A percentile compares a stretch with the other conserved stretches of the same genome.
These are phyloP conservation scores for Saccharomyces hybrid DNA, from an alignment of 1,139 yeast species.

Conservation along the genomic window DNA sequence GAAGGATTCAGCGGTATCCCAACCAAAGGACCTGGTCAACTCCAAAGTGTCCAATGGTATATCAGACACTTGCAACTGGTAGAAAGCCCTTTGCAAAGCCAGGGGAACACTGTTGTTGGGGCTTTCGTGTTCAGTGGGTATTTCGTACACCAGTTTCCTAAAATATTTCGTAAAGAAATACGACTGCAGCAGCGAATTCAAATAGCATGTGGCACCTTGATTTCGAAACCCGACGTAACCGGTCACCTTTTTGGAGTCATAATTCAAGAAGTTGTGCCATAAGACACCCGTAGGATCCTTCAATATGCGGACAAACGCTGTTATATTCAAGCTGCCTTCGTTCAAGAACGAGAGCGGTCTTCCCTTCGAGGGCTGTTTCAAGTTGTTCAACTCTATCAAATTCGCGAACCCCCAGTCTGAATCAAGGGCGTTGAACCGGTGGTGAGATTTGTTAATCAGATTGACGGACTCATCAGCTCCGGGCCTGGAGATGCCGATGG, in stretches of 20 bases:
- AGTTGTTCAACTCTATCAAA: constrained; percentile 52
- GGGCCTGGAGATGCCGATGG: constrained; percentile 80
- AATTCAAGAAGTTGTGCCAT: constrained; percentile 81
- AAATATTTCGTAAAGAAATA: constrained; percentile 79
- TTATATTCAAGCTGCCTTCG: constrained; percentile 54
- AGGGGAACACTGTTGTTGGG: constrained; percentile 59
- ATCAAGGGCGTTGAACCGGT: constrained; percentile 67
- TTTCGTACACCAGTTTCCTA: constrained; percentile 77
- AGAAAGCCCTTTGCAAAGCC: constrained; percentile 82
- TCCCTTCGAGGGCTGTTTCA: constrained; percentile 32
- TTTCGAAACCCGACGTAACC: constrained; percentile 90
- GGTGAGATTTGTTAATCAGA: constrained; percentile 63
- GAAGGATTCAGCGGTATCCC: constrained; percentile 95
- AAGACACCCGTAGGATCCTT: constrained; percentile 90
- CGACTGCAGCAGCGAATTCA: constrained; percentile 84
- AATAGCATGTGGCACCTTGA: constrained; percentile 97
- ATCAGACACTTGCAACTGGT: constrained; percentile 61
- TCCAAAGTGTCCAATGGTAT: constrained; percentile 80
- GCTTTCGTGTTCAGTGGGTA: constrained; percentile 62
- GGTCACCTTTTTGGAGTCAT: constrained; percentile 79
- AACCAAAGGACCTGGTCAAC: constrained; percentile 86
- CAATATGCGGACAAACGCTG: constrained; percentile 68
- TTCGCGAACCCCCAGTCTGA: constrained; percentile 95
- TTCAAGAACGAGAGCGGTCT: constrained; percentile 39
- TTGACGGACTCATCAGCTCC: constrained; percentile 49